A percentile compares a stretch with the other conserved stretches of the same genome.
Evolutionary conservation across 2,329 filamentous ascomycete species (phyloP).

Genomic region (Colletotrichum truncatum): DNA sequence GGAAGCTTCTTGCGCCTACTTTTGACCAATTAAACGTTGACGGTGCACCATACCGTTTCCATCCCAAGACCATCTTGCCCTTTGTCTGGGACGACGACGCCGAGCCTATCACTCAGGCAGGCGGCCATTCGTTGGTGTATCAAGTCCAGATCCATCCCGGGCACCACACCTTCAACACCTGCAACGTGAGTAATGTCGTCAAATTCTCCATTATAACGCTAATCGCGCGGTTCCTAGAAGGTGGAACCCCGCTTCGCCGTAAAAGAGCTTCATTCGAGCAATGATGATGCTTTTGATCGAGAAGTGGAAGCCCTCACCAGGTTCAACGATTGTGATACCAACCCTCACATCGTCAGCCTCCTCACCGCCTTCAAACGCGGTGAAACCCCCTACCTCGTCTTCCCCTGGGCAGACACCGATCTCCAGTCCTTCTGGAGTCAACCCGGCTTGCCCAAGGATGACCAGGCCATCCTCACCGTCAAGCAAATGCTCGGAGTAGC

Average conservation of each 20-base stretch:
- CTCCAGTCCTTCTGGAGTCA: neutral
- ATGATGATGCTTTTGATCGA: neutral
- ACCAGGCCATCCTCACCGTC: neutral
- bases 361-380: neutral
- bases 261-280: neutral
- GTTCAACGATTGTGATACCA: neutral
- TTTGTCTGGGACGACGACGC: neutral
- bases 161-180: neutral
- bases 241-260: neutral
- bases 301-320: neutral
- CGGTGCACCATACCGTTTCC: neutral
- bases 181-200: neutral
- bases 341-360: neutral
- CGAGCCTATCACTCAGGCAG: neutral
- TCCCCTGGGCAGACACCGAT: neutral
- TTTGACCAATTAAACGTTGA: neutral
- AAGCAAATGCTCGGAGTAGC: conserved; percentile 16
- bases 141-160: neutral
- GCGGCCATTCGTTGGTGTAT: neutral
- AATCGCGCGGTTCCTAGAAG: neutral
- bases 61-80: neutral
- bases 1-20: neutral
- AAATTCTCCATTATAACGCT: neutral
- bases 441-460: neutral
- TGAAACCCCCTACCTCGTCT: neutral